Evolutionary conservation across 2,329 filamentous ascomycete genomes (phyloP).

Genomic region (Phyllosticta citrichinensis): DNA sequence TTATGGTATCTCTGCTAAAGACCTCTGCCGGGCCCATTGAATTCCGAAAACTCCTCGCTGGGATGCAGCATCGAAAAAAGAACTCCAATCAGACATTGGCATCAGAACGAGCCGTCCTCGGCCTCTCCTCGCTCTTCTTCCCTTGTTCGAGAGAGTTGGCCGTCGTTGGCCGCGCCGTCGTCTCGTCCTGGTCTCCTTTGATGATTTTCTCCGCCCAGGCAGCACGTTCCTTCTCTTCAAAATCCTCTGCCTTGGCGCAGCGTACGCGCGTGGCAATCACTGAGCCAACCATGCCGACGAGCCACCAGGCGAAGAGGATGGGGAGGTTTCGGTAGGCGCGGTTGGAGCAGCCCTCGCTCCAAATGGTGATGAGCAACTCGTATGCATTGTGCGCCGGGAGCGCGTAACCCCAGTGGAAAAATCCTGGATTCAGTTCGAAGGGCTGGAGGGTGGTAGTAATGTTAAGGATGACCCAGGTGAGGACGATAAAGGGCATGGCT

Average conservation of each 20-base stretch:
- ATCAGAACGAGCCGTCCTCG: neutral
- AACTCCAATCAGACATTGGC: neutral
- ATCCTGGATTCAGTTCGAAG: conserved; percentile 30
- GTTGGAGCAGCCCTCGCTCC: conserved; percentile 34
- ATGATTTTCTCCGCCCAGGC: conserved; percentile 7
- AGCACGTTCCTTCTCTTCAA: neutral
- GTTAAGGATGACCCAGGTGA: conserved; percentile 34
- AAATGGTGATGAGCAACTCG: conserved; percentile 30
- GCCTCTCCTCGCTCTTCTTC: neutral
- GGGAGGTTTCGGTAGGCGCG: conserved; percentile 32
- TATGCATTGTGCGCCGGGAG: conserved; percentile 32
- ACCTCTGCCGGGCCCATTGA: neutral
- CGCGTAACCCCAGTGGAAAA: conserved; percentile 29
- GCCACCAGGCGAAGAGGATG: conserved; percentile 33
- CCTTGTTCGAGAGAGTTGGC: neutral
- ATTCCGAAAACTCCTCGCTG: neutral
- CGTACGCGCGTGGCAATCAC: neutral
- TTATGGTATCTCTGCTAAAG: neutral
- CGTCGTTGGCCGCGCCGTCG: neutral
- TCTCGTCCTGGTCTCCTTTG: neutral
- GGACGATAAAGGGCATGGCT: conserved; percentile 33
- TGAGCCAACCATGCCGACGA: conserved; percentile 13
- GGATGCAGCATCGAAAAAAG: neutral
- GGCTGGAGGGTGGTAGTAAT: conserved; percentile 31
- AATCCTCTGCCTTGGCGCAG: neutral